Conservation (phyloP, 1,139 yeast species). For the Saccharomyces hybrid region DNA sequence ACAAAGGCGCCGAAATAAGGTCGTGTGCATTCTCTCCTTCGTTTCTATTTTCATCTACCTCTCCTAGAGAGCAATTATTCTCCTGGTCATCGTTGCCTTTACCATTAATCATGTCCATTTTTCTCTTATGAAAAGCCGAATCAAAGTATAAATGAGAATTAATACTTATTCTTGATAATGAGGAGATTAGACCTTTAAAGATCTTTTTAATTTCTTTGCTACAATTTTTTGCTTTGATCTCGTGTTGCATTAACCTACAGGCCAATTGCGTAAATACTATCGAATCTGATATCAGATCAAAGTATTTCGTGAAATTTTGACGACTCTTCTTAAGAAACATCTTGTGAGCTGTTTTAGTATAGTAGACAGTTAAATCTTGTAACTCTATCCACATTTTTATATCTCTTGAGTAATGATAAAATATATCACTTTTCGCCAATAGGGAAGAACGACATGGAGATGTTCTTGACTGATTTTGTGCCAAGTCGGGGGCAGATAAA, state of each 20-base stretch:
- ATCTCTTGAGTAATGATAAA: conserved; percentile 52
- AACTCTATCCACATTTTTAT: conserved; percentile 52
- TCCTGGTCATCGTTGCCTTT: conserved; percentile 1
- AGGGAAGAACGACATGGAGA: conserved; percentile 11
- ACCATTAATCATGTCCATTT: neutral
- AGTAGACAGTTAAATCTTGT: conserved; percentile 39
- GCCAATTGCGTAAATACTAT: conserved; percentile 44
- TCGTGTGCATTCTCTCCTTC: neutral
- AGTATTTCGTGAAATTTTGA: conserved; percentile 45
- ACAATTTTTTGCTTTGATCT: conserved; percentile 40
- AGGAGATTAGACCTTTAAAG: conserved; percentile 43
- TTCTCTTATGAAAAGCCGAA: conserved; percentile 13
- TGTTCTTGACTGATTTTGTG: neutral
- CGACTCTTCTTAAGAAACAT: conserved; percentile 45
- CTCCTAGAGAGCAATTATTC: conserved; percentile 2
- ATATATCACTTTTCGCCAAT: conserved; percentile 34
- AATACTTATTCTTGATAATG: conserved; percentile 53
- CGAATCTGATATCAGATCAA: conserved; percentile 43
- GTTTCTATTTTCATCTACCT: conserved; percentile 5
- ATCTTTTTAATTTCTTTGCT: conserved; percentile 42
- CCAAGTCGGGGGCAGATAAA: neutral
- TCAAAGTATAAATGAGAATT: conserved; percentile 50
- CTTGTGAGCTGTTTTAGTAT: conserved; percentile 42
- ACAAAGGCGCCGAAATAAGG: conserved; percentile 1
- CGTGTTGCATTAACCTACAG: conserved; percentile 45